Conservation (phyloP, 345 rosid species). For the Conringia planisiliqua region DNA sequence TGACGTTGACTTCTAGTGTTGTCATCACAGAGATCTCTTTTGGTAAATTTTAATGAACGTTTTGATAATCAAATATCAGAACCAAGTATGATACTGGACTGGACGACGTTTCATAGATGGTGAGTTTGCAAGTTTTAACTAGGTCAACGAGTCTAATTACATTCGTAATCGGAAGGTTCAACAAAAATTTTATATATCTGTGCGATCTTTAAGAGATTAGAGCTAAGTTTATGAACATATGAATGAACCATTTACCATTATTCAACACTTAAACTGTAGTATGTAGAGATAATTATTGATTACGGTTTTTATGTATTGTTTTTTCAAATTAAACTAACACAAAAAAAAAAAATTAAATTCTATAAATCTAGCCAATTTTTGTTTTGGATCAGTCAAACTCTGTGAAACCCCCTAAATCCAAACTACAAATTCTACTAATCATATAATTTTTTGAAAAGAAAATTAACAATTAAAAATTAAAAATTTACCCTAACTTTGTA, state of each 20-base stretch:
- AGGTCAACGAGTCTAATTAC: neutral
- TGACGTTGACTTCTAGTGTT: conserved; percentile 5
- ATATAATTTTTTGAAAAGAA: too few species aligned
- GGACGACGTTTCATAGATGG: neutral
- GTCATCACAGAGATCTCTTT: neutral
- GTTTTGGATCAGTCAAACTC: too few species aligned
- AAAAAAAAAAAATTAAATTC: too few species aligned
- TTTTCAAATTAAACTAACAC: too few species aligned
- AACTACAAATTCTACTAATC: too few species aligned
- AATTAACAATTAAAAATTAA: too few species aligned
- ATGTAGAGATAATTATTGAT: too few species aligned
- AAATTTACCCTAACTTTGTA: neutral
- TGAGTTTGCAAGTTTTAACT: neutral
- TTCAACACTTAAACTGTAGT: neutral
- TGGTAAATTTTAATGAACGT: neutral
- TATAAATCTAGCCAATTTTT: too few species aligned
- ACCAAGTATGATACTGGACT: neutral
- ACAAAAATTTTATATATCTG: neutral
- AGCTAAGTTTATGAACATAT: neutral
- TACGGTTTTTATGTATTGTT: too few species aligned
- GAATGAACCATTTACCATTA: neutral
- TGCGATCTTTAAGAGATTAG: too few species aligned
- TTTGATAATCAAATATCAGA: neutral
- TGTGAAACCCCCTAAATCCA: too few species aligned
- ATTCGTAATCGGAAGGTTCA: neutral